Evolutionary conservation across 352 stramenopile genomes (phyloP).

Genomic region (Aphanomyces cochlioides): DNA sequence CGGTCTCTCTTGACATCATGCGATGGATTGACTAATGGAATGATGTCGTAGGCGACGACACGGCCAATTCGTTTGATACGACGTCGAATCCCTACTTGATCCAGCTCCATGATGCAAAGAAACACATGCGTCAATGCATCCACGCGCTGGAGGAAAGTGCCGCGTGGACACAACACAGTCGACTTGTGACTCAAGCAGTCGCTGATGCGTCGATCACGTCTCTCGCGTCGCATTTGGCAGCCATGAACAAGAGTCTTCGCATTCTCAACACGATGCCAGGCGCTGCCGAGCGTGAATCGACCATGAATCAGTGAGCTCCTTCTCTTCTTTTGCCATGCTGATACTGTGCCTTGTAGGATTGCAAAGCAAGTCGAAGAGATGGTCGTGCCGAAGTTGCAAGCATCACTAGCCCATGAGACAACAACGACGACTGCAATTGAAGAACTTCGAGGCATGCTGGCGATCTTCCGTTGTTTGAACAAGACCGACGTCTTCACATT

Average conservation of each 20-base stretch:
- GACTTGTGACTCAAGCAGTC: constrained; percentile 12
- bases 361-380: constrained; percentile 3
- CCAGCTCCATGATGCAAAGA: constrained; percentile 23
- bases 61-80: too few species aligned
- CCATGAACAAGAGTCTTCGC: constrained; percentile 27
- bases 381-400: constrained; percentile 13
- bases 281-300: constrained; percentile 12
- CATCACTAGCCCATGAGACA: neutral
- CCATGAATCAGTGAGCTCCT: constrained; percentile 10
- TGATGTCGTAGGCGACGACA: too few species aligned
- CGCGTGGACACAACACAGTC: constrained; percentile 28
- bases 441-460: neutral
- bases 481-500: neutral
- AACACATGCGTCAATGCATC: constrained; percentile 24
- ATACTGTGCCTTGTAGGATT: neutral
- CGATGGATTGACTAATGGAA: too few species aligned
- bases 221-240: constrained; percentile 22
- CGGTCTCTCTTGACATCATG: neutral
- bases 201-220: neutral
- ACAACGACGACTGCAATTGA: neutral
- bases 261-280: constrained; percentile 23
- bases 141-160: constrained; percentile 26
- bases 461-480: constrained; percentile 12
- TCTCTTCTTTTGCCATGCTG: neutral
- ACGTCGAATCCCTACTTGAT: neutral